These are phyloP conservation scores for Sporormia fimetaria DNA, from an alignment of 495 filamentous ascomycete genomes.

Conservation along the genomic window DNA sequence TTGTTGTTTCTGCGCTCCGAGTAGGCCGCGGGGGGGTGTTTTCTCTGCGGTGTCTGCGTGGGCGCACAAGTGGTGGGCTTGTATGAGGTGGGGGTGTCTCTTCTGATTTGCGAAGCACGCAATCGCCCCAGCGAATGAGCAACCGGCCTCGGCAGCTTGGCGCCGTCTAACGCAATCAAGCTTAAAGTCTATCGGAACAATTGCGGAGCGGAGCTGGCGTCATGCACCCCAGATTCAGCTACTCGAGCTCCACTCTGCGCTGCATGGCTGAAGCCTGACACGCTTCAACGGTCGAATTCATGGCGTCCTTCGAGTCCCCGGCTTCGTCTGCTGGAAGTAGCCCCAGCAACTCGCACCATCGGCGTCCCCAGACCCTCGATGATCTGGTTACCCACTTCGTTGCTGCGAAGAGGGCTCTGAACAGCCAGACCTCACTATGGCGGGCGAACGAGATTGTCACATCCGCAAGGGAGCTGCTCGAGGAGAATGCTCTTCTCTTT, in stretches of 20 bases:
- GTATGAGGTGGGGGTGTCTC: not conserved
- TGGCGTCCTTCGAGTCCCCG: slow-evolving; percentile 23
- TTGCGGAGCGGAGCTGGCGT: too few relatives aligned
- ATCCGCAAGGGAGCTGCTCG: slow-evolving; percentile 59
- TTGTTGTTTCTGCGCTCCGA: too few relatives aligned
- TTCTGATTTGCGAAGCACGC: not conserved
- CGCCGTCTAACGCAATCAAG: too few relatives aligned
- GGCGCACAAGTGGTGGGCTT: not conserved
- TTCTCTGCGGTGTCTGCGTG: too few relatives aligned
- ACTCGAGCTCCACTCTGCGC: not conserved
- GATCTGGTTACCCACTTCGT: slow-evolving; percentile 71
- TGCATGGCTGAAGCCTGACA: not conserved
- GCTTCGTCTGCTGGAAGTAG: slow-evolving; percentile 23
- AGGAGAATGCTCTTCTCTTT: slow-evolving; percentile 65
- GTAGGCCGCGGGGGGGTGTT: too few relatives aligned
- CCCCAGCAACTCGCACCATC: slow-evolving; percentile 8
- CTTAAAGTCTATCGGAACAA: too few relatives aligned
- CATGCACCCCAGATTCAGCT: too few relatives aligned
- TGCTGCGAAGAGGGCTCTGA: slow-evolving; percentile 78
- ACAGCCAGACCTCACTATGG: slow-evolving; percentile 72
- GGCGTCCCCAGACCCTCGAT: slow-evolving; percentile 44
- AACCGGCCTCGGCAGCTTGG: too few relatives aligned
- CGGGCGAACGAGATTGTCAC: slow-evolving; percentile 82
- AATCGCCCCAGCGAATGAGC: not conserved
- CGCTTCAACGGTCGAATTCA: slow-evolving; percentile 2